Conservation (phyloP, 1,139 yeast genomes). For the Candida freyschussii region DNA sequence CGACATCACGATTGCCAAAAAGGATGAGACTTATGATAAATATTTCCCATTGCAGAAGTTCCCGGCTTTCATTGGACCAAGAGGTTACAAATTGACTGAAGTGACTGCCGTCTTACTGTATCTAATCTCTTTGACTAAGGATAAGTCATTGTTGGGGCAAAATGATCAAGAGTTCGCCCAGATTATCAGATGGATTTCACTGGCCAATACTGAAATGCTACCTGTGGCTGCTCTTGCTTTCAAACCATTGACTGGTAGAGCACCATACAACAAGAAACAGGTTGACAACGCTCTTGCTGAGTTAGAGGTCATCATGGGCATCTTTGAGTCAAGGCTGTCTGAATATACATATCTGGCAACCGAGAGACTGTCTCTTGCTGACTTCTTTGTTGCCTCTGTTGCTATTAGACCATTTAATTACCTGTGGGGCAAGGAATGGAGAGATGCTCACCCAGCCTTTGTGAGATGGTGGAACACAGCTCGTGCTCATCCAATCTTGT, state of each 20-base stretch:
- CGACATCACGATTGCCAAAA: constrained; percentile 48
- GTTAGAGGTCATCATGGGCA: constrained; percentile 36
- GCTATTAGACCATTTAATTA: constrained; percentile 59
- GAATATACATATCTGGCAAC: constrained; percentile 84
- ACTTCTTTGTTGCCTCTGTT: constrained; percentile 57
- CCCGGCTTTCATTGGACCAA: constrained; percentile 75
- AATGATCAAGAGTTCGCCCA: constrained; percentile 61
- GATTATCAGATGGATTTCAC: constrained; percentile 73
- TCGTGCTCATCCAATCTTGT: constrained; percentile 47
- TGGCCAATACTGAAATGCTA: constrained; percentile 66
- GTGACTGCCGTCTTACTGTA: constrained; percentile 60
- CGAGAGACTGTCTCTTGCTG: constrained; percentile 84
- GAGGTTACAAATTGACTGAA: constrained; percentile 75
- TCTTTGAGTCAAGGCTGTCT: constrained; percentile 60
- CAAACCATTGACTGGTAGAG: constrained; percentile 42
- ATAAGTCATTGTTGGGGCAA: constrained; percentile 50
- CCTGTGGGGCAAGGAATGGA: constrained; percentile 74
- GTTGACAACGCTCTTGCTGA: constrained; percentile 47
- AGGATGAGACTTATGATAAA: constrained; percentile 37
- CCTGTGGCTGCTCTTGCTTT: constrained; percentile 34
- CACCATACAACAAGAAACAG: constrained; percentile 73
- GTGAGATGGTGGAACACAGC: constrained; percentile 85
- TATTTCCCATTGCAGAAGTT: constrained; percentile 66
- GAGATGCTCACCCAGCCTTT: constrained; percentile 63
- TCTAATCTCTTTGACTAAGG: constrained; percentile 30